Percentiles rank a stretch among this genome's conserved stretches.
phyloP scores from a whole-genome alignment of 805 yeast genomes.

The Scheffersomyces amazonensis region DNA sequence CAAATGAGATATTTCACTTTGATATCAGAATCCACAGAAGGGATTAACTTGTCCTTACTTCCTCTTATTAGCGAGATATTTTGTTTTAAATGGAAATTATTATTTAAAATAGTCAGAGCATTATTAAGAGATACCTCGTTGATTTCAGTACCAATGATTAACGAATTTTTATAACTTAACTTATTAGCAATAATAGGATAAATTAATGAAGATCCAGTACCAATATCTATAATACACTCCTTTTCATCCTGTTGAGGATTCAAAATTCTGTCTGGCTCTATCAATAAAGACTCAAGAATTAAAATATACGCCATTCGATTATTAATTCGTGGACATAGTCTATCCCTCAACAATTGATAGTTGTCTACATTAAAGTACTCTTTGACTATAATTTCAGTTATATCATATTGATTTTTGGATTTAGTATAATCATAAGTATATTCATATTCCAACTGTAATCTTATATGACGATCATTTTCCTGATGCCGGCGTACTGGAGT shows the following conservation, averaged over 20 bases:
- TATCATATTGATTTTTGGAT: constrained; percentile 11
- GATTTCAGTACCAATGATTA: constrained; percentile 15
- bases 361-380: constrained; percentile 9
- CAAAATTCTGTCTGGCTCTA: constrained; percentile 3
- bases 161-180: background rate
- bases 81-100: background rate
- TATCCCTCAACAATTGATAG: constrained; percentile 8
- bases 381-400: constrained; percentile 12
- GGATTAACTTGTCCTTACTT: background rate
- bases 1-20: constrained; percentile 12
- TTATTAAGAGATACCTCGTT: constrained; percentile 9
- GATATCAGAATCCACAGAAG: background rate
- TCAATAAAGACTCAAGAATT: constrained; percentile 11
- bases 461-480: background rate
- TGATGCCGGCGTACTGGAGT: background rate
- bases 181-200: constrained; percentile 13
- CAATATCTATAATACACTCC: constrained; percentile 12
- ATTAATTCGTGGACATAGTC: constrained; percentile 17
- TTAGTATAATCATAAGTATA: constrained; percentile 9
- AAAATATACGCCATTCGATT: constrained; percentile 15
- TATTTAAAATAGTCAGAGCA: constrained; percentile 1
- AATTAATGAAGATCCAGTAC: constrained; percentile 18
- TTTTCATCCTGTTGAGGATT: constrained; percentile 2
- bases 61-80: background rate
- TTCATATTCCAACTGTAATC: background rate